phyloP scores from a whole-genome alignment of 495 filamentous ascomycete species.

The Penicillium cataractarum region DNA sequence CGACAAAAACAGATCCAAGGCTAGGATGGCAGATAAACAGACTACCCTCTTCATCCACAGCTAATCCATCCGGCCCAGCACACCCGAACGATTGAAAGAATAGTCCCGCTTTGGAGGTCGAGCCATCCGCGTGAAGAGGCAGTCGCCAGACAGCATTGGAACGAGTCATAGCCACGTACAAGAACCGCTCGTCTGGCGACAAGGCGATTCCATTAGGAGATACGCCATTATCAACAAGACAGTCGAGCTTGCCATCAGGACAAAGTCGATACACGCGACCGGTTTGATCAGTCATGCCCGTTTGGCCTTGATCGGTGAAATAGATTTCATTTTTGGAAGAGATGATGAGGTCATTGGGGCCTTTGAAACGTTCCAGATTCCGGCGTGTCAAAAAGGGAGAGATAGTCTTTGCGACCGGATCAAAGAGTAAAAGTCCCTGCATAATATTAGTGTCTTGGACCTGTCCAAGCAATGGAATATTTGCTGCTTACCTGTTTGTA shows the following conservation, averaged over 20 bases:
- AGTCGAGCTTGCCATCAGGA: constrained; percentile 25
- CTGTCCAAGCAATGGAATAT: not conserved
- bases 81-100: constrained; percentile 35
- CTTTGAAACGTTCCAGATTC: constrained; percentile 38
- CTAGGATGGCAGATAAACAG: constrained; percentile 34
- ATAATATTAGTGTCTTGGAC: not conserved
- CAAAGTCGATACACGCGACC: constrained; percentile 31
- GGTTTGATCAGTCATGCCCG: constrained; percentile 35
- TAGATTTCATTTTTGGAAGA: constrained; percentile 29
- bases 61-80: constrained; percentile 32
- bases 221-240: constrained; percentile 28
- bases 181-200: constrained; percentile 27
- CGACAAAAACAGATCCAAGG: constrained; percentile 31
- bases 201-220: constrained; percentile 35
- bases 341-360: constrained; percentile 35
- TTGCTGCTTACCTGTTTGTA: constrained; percentile 29
- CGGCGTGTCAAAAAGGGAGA: constrained; percentile 23
- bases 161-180: constrained; percentile 38
- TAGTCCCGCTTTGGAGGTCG: constrained; percentile 27
- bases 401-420: constrained; percentile 12
- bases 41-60: constrained; percentile 32
- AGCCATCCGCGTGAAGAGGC: constrained; percentile 33
- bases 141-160: constrained; percentile 34
- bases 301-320: constrained; percentile 40
- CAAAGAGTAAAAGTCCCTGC: constrained; percentile 28